These are phyloP conservation scores for Neotropicomus parvogracilis DNA, from an alignment of 1,284 basidiomycete species.

Conservation along the genomic window DNA sequence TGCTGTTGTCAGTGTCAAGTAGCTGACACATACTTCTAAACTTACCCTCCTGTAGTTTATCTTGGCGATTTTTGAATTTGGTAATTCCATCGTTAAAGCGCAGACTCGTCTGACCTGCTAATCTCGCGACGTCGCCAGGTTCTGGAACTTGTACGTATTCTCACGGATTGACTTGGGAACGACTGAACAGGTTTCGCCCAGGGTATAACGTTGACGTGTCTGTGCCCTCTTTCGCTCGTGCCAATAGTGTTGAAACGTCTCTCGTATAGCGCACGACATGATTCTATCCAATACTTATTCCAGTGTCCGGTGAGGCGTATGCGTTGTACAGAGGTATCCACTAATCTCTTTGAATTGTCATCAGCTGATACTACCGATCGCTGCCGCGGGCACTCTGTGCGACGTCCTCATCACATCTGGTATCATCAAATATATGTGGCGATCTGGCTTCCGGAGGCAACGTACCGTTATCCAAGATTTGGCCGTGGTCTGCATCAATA, in stretches of 20 bases:
- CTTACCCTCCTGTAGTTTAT: constrained; percentile 1
- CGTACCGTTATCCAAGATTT: constrained; percentile 8
- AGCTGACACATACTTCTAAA: neutral
- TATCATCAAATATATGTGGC: constrained; percentile 16
- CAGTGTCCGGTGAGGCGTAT: constrained; percentile 9
- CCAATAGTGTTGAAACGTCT: neutral
- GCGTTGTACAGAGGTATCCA: neutral
- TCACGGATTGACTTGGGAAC: neutral
- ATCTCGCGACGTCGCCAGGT: constrained; percentile 1
- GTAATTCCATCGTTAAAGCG: neutral
- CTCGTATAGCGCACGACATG: constrained; percentile 4
- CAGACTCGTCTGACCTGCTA: neutral
- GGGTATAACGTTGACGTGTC: constrained; percentile 11
- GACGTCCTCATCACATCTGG: constrained; percentile 7
- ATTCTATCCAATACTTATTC: constrained; percentile 6
- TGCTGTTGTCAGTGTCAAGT: constrained; percentile 5
- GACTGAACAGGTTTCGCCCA: neutral
- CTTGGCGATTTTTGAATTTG: neutral
- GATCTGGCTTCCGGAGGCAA: constrained; percentile 9
- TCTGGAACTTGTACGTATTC: constrained; percentile 7
- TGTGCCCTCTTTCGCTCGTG: neutral
- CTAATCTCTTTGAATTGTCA: neutral
- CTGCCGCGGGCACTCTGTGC: constrained; percentile 1
- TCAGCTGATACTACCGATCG: constrained; percentile 4
- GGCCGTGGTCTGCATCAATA: constrained; percentile 6